Evolutionary conservation across 2,329 filamentous ascomycete species (phyloP).

Genomic region (Colletotrichum destructivum): DNA sequence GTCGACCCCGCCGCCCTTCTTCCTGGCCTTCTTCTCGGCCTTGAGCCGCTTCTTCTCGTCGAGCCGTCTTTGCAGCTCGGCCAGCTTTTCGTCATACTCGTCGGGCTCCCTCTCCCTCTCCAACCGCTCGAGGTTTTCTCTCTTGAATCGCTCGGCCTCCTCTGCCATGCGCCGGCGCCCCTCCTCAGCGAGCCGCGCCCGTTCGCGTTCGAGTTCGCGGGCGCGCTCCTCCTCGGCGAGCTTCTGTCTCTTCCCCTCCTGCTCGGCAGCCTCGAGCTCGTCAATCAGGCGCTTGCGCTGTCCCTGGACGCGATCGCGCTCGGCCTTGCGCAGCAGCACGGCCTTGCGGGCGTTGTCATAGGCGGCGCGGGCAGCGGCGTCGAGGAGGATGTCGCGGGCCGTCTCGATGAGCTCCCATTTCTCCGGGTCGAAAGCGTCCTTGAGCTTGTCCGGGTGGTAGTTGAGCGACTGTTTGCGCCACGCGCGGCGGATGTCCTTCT

Average conservation of each 20-base stretch:
- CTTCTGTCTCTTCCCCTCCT: slow-evolving; percentile 73
- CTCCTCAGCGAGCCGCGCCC: slow-evolving; percentile 53
- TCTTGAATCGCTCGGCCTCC: slow-evolving; percentile 58
- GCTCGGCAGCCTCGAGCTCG: slow-evolving; percentile 85
- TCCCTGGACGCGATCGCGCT: slow-evolving; percentile 81
- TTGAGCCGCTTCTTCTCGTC: slow-evolving; percentile 57
- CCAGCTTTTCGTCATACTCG: slow-evolving; percentile 44
- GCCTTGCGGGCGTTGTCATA: slow-evolving; percentile 86
- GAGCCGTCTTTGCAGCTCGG: slow-evolving; percentile 43
- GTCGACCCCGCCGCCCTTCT: slow-evolving; percentile 39
- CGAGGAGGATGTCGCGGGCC: slow-evolving; percentile 87
- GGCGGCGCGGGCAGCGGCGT: slow-evolving; percentile 77
- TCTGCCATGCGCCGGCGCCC: slow-evolving; percentile 54
- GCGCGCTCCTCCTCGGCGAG: slow-evolving; percentile 59
- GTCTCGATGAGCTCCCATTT: slow-evolving; percentile 90
- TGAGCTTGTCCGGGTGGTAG: slow-evolving; percentile 94
- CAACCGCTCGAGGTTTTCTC: slow-evolving; percentile 48
- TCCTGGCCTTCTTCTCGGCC: slow-evolving; percentile 55
- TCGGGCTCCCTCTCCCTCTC: slow-evolving; percentile 53
- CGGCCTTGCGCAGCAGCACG: slow-evolving; percentile 76
- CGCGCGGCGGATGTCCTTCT: slow-evolving; percentile 84
- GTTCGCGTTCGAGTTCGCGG: slow-evolving; percentile 56
- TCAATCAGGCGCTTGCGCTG: slow-evolving; percentile 84
- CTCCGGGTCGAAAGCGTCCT: slow-evolving; percentile 79
- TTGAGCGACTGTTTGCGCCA: slow-evolving; percentile 90